phyloP scores from a whole-genome alignment of 2,329 filamentous ascomycete species.

The Ascochyta koolunga region DNA sequence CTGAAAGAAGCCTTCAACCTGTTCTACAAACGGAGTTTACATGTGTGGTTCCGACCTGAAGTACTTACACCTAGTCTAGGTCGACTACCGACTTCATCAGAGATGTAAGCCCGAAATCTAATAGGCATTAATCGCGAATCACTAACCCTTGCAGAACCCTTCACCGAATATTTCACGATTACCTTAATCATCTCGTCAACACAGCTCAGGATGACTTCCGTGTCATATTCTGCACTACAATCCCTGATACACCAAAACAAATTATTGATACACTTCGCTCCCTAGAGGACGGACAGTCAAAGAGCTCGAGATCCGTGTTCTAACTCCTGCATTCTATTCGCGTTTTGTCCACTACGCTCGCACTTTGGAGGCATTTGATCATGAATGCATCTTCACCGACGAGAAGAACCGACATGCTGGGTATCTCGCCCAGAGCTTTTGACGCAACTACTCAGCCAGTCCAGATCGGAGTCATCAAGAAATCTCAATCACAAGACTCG shows the following conservation, averaged over 20 bases:
- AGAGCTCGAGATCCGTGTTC: constrained; percentile 62
- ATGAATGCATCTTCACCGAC: constrained; percentile 58
- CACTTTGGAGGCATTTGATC: constrained; percentile 66
- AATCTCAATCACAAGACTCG: not conserved
- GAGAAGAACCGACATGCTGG: constrained; percentile 65
- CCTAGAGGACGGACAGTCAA: constrained; percentile 26
- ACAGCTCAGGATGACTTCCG: constrained; percentile 52
- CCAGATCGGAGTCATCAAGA: constrained; percentile 39
- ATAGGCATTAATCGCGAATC: not conserved
- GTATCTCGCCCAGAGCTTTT: constrained; percentile 63
- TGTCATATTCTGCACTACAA: constrained; percentile 62
- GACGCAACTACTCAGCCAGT: constrained; percentile 26
- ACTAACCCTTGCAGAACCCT: constrained; percentile 35
- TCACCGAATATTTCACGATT: constrained; percentile 48
- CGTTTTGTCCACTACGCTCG: constrained; percentile 68
- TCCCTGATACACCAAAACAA: constrained; percentile 40
- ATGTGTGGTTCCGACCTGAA: constrained; percentile 71
- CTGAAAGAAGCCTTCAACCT: constrained; percentile 64
- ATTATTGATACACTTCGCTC: constrained; percentile 29
- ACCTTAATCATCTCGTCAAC: constrained; percentile 56
- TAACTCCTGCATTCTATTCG: constrained; percentile 71
- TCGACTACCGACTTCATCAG: constrained; percentile 58
- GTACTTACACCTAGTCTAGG: constrained; percentile 63
- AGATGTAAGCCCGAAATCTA: constrained; percentile 45
- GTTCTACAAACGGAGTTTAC: constrained; percentile 62